Conservation (phyloP, 2,329 filamentous ascomycete genomes). For the Colletotrichum godetiae region DNA sequence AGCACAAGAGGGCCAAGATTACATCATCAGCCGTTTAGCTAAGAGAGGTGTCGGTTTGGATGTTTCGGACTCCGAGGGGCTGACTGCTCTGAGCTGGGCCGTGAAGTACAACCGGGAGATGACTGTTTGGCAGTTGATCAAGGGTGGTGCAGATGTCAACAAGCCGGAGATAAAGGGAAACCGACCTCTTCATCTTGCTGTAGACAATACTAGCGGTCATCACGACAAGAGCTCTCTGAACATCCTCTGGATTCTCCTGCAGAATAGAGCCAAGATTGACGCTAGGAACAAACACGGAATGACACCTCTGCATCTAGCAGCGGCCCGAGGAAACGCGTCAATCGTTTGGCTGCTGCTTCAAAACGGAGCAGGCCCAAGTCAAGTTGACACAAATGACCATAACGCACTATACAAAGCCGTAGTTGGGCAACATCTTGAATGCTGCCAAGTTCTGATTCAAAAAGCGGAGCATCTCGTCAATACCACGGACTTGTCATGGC, state of each 20-base stretch:
- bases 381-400: not conserved
- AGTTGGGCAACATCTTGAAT: no score
- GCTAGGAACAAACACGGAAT: not conserved
- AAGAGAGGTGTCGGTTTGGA: not conserved
- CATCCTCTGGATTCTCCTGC: slow-evolving; percentile 7
- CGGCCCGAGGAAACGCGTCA: not conserved
- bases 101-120: slow-evolving; percentile 4
- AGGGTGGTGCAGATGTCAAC: slow-evolving; percentile 13
- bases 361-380: slow-evolving; percentile 1
- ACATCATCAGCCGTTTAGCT: slow-evolving; percentile 3
- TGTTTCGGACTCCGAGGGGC: not conserved
- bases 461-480: no score
- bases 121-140: slow-evolving; percentile 2
- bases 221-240: not conserved
- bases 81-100: slow-evolving; percentile 13
- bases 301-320: slow-evolving; percentile 10
- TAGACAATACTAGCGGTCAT: not conserved
- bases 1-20: slow-evolving; percentile 16
- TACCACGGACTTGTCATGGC: no score
- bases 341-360: slow-evolving; percentile 7
- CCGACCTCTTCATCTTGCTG: not conserved
- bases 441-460: no score
- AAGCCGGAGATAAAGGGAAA: slow-evolving; percentile 4
- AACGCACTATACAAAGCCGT: not conserved
- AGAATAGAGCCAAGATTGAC: not conserved